phyloP scores from a whole-genome alignment of 148 eudicot species.

The Oxyria digyna region DNA sequence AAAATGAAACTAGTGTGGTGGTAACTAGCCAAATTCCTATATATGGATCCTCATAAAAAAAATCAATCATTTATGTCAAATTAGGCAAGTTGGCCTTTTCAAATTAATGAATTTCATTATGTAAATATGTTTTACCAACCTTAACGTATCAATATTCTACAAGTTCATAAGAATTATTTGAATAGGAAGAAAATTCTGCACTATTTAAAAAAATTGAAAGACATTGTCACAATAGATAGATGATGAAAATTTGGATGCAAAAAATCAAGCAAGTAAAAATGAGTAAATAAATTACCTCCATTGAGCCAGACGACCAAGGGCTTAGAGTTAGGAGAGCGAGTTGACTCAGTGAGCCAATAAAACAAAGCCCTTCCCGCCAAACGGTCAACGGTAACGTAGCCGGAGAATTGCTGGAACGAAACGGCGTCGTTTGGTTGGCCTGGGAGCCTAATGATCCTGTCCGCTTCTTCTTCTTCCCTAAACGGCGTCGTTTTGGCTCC shows the following conservation, averaged over 20 bases:
- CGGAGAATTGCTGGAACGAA: slow-evolving; percentile 62
- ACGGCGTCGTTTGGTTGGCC: slow-evolving; percentile 64
- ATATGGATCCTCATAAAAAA: too few relatives aligned
- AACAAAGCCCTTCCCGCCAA: slow-evolving; percentile 76
- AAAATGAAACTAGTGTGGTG: too few relatives aligned
- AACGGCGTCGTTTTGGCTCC: not conserved
- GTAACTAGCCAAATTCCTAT: too few relatives aligned
- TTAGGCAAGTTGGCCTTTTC: too few relatives aligned
- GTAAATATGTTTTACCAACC: not conserved
- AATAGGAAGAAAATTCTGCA: not conserved
- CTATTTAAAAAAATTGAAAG: too few relatives aligned
- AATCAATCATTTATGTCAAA: too few relatives aligned
- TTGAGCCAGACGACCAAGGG: slow-evolving; percentile 92
- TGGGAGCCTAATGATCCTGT: slow-evolving; percentile 49
- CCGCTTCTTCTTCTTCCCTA: slow-evolving; percentile 48
- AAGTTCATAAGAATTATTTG: not conserved
- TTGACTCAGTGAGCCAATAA: slow-evolving; percentile 88
- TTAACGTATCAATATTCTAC: not conserved
- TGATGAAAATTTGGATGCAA: too few relatives aligned
- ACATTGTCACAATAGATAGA: too few relatives aligned
- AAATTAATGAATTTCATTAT: too few relatives aligned
- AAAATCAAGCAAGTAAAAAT: too few relatives aligned
- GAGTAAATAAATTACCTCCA: slow-evolving; percentile 45
- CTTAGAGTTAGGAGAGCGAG: slow-evolving; percentile 26
- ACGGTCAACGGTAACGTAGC: slow-evolving; percentile 67